phyloP scores from a whole-genome alignment of 1,284 basidiomycete genomes.

The Puccinia triticina region DNA sequence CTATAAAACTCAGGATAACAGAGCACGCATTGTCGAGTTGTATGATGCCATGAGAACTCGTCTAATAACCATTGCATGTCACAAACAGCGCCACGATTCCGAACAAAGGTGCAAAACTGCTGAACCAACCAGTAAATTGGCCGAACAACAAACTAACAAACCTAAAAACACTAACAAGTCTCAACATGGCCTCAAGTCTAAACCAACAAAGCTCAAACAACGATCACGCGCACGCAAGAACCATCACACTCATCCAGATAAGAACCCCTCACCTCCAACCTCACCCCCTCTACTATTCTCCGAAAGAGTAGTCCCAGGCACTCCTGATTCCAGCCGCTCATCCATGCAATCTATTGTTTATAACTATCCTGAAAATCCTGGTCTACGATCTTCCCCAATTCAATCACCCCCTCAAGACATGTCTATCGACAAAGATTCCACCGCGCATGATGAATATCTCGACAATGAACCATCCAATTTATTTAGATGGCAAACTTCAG shows the following conservation, averaged over 20 bases:
- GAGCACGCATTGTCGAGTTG: neutral
- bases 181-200: neutral
- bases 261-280: neutral
- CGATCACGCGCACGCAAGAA: neutral
- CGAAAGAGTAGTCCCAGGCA: neutral
- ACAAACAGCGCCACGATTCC: neutral
- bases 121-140: too few relatives aligned
- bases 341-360: neutral
- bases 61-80: neutral
- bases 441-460: neutral
- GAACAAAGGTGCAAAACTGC: neutral
- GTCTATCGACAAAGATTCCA: neutral
- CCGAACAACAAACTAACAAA: too few relatives aligned
- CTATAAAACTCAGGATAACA: conserved; percentile 6
- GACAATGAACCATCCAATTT: conserved; percentile 18
- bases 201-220: neutral
- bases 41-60: conserved; percentile 20
- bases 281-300: conserved; percentile 35
- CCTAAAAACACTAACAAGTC: neutral
- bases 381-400: neutral
- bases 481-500: conserved; percentile 17
- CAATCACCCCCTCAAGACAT: neutral
- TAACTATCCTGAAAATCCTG: neutral
- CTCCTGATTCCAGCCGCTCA: neutral
- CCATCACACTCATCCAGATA: neutral